Evolutionary conservation across 2,329 filamentous ascomycete genomes (phyloP).

Genomic region (Hortaea werneckii): DNA sequence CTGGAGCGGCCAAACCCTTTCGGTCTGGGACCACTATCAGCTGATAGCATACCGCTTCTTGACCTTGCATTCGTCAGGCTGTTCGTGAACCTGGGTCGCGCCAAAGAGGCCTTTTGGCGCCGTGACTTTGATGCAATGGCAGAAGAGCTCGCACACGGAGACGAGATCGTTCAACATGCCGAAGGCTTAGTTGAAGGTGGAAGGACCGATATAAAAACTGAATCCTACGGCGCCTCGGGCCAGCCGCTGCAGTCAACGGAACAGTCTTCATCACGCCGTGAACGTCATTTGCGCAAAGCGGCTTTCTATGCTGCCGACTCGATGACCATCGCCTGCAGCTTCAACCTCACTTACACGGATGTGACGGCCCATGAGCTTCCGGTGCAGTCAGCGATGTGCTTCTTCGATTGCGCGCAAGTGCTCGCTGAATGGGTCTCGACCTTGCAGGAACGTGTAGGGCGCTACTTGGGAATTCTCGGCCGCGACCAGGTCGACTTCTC

Average conservation of each 20-base stretch:
- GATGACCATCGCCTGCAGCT: constrained; percentile 74
- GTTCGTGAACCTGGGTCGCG: constrained; percentile 84
- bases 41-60: constrained; percentile 81
- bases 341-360: constrained; percentile 77
- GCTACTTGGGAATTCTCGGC: constrained; percentile 77
- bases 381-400: constrained; percentile 81
- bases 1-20: constrained; percentile 77
- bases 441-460: constrained; percentile 86
- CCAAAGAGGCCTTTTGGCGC: constrained; percentile 90
- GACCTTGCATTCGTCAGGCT: constrained; percentile 87
- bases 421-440: constrained; percentile 90
- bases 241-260: constrained; percentile 9
- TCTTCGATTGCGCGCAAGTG: constrained; percentile 88
- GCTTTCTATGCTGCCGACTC: constrained; percentile 92
- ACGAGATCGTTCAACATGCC: constrained; percentile 63
- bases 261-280: constrained; percentile 54
- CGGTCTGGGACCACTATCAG: constrained; percentile 70
- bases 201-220: background rate
- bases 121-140: constrained; percentile 88
- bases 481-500: constrained; percentile 68
- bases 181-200: constrained; percentile 30
- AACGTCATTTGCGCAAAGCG: constrained; percentile 84
- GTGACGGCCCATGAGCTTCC: constrained; percentile 76
- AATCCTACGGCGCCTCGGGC: constrained; percentile 1
- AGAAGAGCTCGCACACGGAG: constrained; percentile 69